These are phyloP conservation scores for Coemansia sp. DNA, from an alignment of 192 early-diverging fungal species.

Conservation along the genomic window DNA sequence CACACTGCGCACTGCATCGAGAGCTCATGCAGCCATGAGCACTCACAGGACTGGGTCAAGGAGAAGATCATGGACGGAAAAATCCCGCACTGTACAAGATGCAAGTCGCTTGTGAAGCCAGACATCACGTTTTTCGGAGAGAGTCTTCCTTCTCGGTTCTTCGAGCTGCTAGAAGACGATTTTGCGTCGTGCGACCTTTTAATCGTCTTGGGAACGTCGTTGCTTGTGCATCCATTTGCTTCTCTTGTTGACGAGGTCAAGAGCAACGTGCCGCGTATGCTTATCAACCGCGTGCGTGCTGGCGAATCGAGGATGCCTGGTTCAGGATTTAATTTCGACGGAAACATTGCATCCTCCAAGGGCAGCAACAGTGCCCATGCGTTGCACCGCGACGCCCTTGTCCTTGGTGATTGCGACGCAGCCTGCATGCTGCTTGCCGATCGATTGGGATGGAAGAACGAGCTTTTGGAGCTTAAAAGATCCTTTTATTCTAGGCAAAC, in stretches of 20 bases:
- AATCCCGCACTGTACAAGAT: slow-evolving; percentile 70
- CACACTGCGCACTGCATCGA: slow-evolving; percentile 73
- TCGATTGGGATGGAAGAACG: slow-evolving; percentile 69
- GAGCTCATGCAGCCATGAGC: slow-evolving; percentile 38
- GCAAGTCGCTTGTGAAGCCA: slow-evolving; percentile 79
- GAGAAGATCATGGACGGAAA: slow-evolving; percentile 57
- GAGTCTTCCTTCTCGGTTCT: slow-evolving; percentile 76
- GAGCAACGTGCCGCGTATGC: slow-evolving; percentile 70
- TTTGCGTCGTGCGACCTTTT: slow-evolving; percentile 79
- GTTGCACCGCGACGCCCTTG: slow-evolving; percentile 74
- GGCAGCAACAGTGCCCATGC: background rate
- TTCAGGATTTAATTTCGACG: slow-evolving; percentile 81
- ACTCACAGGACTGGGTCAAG: slow-evolving; percentile 50
- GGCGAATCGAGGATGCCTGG: slow-evolving; percentile 56
- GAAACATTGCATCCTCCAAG: slow-evolving; percentile 57
- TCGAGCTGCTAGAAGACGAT: slow-evolving; percentile 59
- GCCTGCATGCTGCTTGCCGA: slow-evolving; percentile 69
- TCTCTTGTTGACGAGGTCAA: slow-evolving; percentile 68
- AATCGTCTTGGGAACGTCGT: slow-evolving; percentile 91
- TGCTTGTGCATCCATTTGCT: slow-evolving; percentile 91
- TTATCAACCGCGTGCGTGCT: slow-evolving; percentile 86
- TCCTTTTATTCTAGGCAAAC: slow-evolving; percentile 12
- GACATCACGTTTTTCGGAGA: slow-evolving; percentile 98
- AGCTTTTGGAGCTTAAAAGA: slow-evolving; percentile 27
- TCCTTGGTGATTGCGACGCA: slow-evolving; percentile 81